phyloP scores from a whole-genome alignment of 2,329 filamentous ascomycete species.

The Cryphonectria japonica region DNA sequence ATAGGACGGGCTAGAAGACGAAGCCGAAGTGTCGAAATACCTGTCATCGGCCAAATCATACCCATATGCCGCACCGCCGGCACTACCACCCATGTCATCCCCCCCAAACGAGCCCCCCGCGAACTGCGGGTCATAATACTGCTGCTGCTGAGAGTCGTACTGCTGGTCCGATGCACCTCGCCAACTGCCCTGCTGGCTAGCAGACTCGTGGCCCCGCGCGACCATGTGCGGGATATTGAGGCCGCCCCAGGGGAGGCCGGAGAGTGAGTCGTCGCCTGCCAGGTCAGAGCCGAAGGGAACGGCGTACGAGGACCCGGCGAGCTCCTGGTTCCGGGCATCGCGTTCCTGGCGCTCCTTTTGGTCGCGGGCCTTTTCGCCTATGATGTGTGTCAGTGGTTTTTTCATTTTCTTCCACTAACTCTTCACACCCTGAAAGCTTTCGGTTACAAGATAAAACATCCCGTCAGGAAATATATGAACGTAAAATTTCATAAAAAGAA shows the following conservation, averaged over 20 bases:
- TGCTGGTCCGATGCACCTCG: conserved; percentile 6
- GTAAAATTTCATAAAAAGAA: neutral
- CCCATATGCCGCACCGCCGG: neutral
- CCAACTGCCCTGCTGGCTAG: conserved; percentile 46
- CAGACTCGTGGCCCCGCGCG: conserved; percentile 53
- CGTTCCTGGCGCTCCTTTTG: conserved; percentile 68
- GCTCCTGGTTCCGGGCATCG: conserved; percentile 64
- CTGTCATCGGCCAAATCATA: conserved; percentile 22
- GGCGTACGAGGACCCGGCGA: conserved; percentile 67
- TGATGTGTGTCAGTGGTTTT: neutral
- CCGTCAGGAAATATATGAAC: neutral
- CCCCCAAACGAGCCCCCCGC: conserved; percentile 14
- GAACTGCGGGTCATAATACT: conserved; percentile 21
- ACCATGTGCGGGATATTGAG: conserved; percentile 63
- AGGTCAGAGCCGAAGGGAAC: conserved; percentile 63
- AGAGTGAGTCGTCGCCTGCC: conserved; percentile 55
- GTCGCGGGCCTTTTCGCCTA: conserved; percentile 72
- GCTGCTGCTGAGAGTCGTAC: conserved; percentile 19
- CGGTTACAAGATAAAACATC: too few relatives aligned
- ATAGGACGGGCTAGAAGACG: conserved; percentile 26
- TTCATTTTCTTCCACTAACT: neutral
- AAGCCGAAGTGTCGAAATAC: conserved; percentile 28
- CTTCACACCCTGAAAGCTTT: too few relatives aligned
- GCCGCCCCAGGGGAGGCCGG: conserved; percentile 74
- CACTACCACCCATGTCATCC: conserved; percentile 1